Evolutionary conservation across 139 green algal species (phyloP).

Genomic region (Auxenochlorella pyrenoidosa): DNA sequence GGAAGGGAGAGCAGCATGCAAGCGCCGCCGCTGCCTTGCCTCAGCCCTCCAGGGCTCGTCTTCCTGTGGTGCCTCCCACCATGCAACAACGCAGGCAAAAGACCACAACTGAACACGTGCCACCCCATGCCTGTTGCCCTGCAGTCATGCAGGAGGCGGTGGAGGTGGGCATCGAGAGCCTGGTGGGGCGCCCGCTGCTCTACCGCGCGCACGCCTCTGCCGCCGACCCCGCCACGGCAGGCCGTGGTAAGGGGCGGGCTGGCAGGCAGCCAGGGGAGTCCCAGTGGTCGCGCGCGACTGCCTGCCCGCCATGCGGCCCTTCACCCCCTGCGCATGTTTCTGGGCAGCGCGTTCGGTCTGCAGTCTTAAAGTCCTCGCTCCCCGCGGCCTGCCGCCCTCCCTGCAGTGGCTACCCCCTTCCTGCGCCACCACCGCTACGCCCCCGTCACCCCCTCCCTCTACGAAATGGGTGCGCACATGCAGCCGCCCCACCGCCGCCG

Average conservation of each 20-base stretch:
- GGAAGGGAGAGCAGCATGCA: too few species aligned
- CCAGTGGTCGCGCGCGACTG: not conserved
- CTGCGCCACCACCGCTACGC: not conserved
- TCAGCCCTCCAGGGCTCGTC: too few species aligned
- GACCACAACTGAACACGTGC: too few species aligned
- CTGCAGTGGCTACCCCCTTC: not conserved
- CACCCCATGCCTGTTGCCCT: not conserved
- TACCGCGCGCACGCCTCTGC: conserved; percentile 13
- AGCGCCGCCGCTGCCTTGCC: too few species aligned
- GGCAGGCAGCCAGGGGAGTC: too few species aligned
- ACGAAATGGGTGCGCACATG: not conserved
- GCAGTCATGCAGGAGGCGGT: conserved; percentile 1
- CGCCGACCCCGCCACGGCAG: not conserved
- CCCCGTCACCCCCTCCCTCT: conserved; percentile 7
- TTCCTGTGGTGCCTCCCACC: too few species aligned
- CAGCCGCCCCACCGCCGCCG: too few species aligned
- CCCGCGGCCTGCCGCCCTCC: not conserved
- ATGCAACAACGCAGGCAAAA: too few species aligned
- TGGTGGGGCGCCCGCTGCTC: conserved; percentile 20
- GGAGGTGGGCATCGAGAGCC: not conserved
- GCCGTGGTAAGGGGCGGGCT: not conserved
- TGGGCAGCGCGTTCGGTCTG: too few species aligned
- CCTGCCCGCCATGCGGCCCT: not conserved
- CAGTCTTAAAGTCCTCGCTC: too few species aligned
- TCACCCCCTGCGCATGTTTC: not conserved